Percentiles rank a stretch among this genome's conserved stretches.
These are phyloP conservation scores for Populus hybrid DNA, from an alignment of 441 rosid genomes.

Conservation along the genomic window DNA sequence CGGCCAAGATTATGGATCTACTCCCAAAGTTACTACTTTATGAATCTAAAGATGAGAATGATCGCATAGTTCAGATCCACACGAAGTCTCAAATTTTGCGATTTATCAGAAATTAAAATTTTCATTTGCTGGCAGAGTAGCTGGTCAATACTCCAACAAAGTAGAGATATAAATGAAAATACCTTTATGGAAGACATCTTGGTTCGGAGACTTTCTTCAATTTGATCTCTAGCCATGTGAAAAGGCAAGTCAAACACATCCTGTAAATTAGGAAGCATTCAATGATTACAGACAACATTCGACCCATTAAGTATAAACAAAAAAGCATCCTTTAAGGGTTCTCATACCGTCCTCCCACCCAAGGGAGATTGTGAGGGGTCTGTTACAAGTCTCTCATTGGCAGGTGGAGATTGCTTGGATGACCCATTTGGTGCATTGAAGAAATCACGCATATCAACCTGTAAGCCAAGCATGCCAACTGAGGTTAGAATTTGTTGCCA, in stretches of 20 bases:
- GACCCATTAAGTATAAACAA: slow-evolving; percentile 2
- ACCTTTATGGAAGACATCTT: slow-evolving; percentile 99
- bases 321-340: slow-evolving; percentile 6
- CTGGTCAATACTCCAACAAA: not conserved
- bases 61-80: not conserved
- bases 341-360: slow-evolving; percentile 78
- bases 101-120: no score
- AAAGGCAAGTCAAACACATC: slow-evolving; percentile 93
- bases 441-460: slow-evolving; percentile 97
- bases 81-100: no score
- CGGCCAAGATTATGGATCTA: not conserved
- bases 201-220: slow-evolving; percentile 89
- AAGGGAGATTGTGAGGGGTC: slow-evolving; percentile 82
- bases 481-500: slow-evolving; percentile 17
- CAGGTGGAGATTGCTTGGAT: slow-evolving; percentile 67
- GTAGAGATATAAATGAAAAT: slow-evolving; percentile 1
- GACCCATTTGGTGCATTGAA: slow-evolving; percentile 81
- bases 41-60: not conserved
- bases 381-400: slow-evolving; percentile 53
- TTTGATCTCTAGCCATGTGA: slow-evolving; percentile 95
- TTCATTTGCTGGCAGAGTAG: no score
- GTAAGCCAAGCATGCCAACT: slow-evolving; percentile 20
- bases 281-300: slow-evolving; percentile 3
- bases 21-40: not conserved
- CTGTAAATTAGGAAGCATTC: slow-evolving; percentile 36